Evolutionary conservation across 306 rosid genomes (phyloP).

Genomic region (Corylus heterophylla): DNA sequence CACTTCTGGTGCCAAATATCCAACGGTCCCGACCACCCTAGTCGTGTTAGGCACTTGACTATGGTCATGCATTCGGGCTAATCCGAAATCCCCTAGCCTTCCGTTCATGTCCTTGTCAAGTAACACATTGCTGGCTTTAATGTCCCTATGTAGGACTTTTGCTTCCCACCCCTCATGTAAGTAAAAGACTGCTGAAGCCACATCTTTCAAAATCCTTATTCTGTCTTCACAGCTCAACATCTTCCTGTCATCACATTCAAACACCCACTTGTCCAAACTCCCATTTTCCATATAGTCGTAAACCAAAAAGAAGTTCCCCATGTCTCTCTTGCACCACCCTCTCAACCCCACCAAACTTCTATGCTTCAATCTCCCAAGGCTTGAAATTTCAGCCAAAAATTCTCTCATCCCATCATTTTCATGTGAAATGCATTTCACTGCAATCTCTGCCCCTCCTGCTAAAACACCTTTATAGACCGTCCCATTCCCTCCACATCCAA

Average conservation of each 20-base stretch:
- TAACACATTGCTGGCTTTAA: constrained; percentile 84
- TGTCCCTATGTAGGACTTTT: constrained; percentile 76
- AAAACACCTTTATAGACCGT: constrained; percentile 75
- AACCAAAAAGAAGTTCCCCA: constrained; percentile 59
- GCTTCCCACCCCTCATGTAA: constrained; percentile 93
- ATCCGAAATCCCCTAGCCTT: constrained; percentile 80
- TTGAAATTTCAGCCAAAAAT: constrained; percentile 78
- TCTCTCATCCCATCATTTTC: constrained; percentile 75
- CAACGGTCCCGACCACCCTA: constrained; percentile 73
- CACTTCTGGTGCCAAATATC: constrained; percentile 83
- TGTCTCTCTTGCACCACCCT: constrained; percentile 86
- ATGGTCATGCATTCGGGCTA: constrained; percentile 70
- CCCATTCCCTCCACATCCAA: constrained; percentile 86
- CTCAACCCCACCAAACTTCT: constrained; percentile 66
- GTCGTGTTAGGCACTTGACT: constrained; percentile 67
- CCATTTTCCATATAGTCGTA: constrained; percentile 92
- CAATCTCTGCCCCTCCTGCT: constrained; percentile 55
- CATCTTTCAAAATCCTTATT: constrained; percentile 64
- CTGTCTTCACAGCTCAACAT: constrained; percentile 54
- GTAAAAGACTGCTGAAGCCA: constrained; percentile 66
- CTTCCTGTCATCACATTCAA: constrained; percentile 47
- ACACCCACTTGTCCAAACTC: constrained; percentile 71
- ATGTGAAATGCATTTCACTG: constrained; percentile 75
- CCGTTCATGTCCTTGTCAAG: constrained; percentile 83
- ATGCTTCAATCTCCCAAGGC: constrained; percentile 82